These are phyloP conservation scores for Clarireedia hainanense DNA, from an alignment of 2,329 filamentous ascomycete species.

Conservation along the genomic window DNA sequence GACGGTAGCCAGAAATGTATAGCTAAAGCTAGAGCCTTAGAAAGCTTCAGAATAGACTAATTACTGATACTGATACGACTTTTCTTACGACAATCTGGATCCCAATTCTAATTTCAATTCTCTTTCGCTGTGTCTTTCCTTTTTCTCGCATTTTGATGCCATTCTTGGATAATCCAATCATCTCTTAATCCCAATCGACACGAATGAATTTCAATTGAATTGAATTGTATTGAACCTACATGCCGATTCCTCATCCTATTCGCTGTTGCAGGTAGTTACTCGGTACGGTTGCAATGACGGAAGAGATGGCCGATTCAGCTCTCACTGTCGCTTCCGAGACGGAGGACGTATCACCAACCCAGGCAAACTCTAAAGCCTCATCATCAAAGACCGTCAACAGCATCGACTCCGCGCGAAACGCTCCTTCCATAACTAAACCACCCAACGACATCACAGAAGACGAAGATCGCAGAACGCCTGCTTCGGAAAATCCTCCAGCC, in stretches of 20 bases:
- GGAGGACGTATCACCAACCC: slow-evolving; percentile 7
- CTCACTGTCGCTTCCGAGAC: slow-evolving; percentile 22
- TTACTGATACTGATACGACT: too few relatives aligned
- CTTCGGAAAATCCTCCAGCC: slow-evolving; percentile 15
- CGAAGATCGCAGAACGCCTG: slow-evolving; percentile 25
- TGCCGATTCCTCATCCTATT: neutral
- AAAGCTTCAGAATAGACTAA: neutral
- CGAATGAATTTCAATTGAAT: neutral
- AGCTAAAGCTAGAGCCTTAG: neutral
- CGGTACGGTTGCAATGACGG: neutral
- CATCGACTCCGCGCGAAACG: slow-evolving; percentile 20
- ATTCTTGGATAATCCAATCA: neutral
- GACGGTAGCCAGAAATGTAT: neutral
- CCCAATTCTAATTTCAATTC: neutral
- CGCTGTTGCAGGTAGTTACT: neutral
- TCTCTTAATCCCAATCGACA: neutral
- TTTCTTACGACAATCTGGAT: neutral
- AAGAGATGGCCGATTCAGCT: slow-evolving; percentile 4
- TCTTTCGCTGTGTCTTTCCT: neutral
- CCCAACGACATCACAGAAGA: slow-evolving; percentile 27
- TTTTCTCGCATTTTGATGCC: too few relatives aligned
- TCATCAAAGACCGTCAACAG: slow-evolving; percentile 23
- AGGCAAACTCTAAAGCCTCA: slow-evolving; percentile 5
- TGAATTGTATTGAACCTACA: neutral
- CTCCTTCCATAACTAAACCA: slow-evolving; percentile 15